These are phyloP conservation scores for Gastrolobium bilobum DNA, from an alignment of 306 rosid genomes.

Conservation along the genomic window DNA sequence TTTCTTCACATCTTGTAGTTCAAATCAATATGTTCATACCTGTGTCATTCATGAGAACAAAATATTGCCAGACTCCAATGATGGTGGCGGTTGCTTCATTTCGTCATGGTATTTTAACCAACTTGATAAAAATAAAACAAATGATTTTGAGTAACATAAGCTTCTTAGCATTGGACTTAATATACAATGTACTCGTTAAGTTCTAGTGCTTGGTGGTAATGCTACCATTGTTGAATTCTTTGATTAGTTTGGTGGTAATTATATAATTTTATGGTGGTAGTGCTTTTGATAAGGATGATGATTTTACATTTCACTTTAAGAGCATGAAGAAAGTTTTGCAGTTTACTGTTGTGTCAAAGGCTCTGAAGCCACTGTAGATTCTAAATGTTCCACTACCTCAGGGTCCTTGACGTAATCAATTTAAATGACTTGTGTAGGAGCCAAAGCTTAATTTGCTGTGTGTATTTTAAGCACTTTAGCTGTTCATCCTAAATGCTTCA, in stretches of 20 bases:
- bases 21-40: not conserved
- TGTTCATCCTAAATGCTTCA: not conserved
- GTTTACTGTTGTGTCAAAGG: not conserved
- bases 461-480: not conserved
- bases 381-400: not conserved
- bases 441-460: not conserved
- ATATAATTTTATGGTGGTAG: not conserved
- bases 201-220: not conserved
- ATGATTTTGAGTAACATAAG: not conserved
- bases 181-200: not conserved
- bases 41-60: not conserved
- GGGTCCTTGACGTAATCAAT: slow-evolving; percentile 4
- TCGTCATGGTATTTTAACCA: slow-evolving; percentile 23
- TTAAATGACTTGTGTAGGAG: slow-evolving; percentile 7
- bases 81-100: not conserved
- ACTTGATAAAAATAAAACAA: not conserved
- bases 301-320: not conserved
- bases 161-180: not conserved
- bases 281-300: not conserved
- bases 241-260: not conserved
- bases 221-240: not conserved
- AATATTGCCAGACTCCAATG: not conserved
- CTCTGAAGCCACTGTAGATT: not conserved
- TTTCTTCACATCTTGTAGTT: not conserved
- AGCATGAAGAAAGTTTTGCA: not conserved